Evolutionary conservation across 1,284 basidiomycete species (phyloP).

Genomic region (Microbotryum silenes-acaulis): DNA sequence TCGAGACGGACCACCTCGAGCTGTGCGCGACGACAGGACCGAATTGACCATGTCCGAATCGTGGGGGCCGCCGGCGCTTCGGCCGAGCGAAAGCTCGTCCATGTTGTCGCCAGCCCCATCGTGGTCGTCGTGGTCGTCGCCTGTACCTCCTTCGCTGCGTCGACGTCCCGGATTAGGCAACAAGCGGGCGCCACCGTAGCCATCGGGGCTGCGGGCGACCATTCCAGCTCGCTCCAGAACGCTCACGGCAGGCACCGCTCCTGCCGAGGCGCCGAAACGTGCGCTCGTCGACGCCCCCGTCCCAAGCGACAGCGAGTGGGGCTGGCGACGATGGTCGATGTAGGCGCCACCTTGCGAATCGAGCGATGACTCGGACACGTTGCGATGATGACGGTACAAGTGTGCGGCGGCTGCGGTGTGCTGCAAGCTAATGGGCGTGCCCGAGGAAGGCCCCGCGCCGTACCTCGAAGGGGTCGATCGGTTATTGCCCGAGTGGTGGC

Average conservation of each 20-base stretch:
- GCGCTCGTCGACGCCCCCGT: slow-evolving; percentile 7
- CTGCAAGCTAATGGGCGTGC: slow-evolving; percentile 4
- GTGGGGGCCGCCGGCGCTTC: not conserved
- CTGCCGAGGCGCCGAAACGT: not conserved
- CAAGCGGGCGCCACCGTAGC: not conserved
- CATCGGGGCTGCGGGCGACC: slow-evolving; percentile 6
- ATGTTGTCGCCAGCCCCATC: not conserved
- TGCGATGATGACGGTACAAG: slow-evolving; percentile 34
- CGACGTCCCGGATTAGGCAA: not conserved
- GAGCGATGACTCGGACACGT: slow-evolving; percentile 35
- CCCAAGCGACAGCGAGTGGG: slow-evolving; percentile 28
- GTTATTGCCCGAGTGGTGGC: no score
- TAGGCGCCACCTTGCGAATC: slow-evolving; percentile 36
- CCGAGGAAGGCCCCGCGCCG: no score
- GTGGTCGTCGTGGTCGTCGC: not conserved
- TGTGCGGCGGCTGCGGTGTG: slow-evolving; percentile 25
- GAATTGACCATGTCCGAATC: slow-evolving; percentile 9
- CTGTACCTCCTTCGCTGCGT: not conserved
- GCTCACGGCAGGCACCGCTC: not conserved
- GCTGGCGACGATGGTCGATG: slow-evolving; percentile 35
- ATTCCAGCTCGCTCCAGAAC: not conserved
- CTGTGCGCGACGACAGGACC: slow-evolving; percentile 8
- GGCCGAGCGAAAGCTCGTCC: slow-evolving; percentile 4
- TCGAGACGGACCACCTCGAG: not conserved
- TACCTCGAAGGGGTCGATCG: no score